A percentile compares a stretch with the other conserved stretches of the same genome.
These are phyloP conservation scores for Linnemannia schmuckeri DNA, from an alignment of 192 early-diverging fungal species.

Conservation along the genomic window DNA sequence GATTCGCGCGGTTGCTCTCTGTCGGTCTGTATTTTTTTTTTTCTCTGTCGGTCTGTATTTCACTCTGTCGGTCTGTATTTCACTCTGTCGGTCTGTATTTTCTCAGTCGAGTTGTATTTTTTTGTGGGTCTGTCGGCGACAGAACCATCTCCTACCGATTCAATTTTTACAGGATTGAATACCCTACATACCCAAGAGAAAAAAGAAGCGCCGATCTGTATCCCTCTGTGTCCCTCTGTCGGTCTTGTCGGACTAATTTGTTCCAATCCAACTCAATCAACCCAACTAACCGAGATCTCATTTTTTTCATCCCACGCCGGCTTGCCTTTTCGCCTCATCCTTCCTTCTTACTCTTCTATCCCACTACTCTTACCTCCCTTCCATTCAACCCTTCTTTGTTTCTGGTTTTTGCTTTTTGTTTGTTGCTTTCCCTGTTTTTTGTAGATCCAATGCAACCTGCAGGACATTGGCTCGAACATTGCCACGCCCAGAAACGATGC, in stretches of 20 bases:
- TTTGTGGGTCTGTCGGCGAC: conserved; percentile 4
- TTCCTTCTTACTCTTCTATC: background rate
- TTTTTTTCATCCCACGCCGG: background rate
- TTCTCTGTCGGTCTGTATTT: background rate
- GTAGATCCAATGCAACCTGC: conserved; percentile 91
- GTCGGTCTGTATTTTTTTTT: background rate
- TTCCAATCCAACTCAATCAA: background rate
- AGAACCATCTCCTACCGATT: conserved; percentile 1
- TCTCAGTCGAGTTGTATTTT: background rate
- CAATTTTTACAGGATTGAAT: background rate
- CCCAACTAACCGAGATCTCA: background rate
- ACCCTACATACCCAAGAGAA: background rate
- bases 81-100: background rate
- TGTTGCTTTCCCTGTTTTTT: background rate
- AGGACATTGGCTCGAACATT: conserved; percentile 93
- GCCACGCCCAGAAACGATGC: conserved; percentile 83
- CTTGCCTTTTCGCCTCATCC: conserved; percentile 4
- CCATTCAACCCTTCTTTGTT: background rate
- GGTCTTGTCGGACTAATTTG: background rate
- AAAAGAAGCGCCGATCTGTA: background rate
- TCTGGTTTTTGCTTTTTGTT: background rate
- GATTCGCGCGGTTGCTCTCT: background rate
- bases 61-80: background rate
- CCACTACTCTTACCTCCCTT: background rate
- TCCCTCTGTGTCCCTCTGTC: background rate